Base-by-base conservation (phyloP, 306 rosid species). In the Comarum palustre region DNA sequence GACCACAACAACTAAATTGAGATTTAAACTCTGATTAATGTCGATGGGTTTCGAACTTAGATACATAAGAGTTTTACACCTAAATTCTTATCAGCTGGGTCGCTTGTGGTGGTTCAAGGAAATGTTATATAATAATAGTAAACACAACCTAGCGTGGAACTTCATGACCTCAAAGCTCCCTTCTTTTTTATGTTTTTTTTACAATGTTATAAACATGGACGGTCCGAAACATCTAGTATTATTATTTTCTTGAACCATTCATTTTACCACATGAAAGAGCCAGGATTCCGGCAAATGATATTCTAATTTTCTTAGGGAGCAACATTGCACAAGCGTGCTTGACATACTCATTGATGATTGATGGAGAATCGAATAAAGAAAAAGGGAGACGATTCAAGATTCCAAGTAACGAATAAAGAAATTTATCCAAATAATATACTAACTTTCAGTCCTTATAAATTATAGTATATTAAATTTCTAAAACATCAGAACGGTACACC, bases 61-160 rank as follows among this genome's bases (percentile, higher is more conserved):
- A n/a, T n/a, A n/a, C n/a, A n/a, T n/a, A n/a, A n/a, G n/a, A n/a
- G n/a, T n/a, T n/a, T n/a, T n/a, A n/a, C n/a, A n/a, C n/a, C n/a
- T n/a, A n/a, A n/a, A n/a, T n/a, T n/a, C n/a, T n/a, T n/a, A n/a
- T n/a, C n/a, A n/a, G n/a, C n/a, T n/a, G n/a, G n/a, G n/a, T n/a
- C n/a, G n/a, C n/a, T n/a, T n/a, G n/a, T n/a, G n/a, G n/a, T n/a
- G n/a, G n/a, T n/a, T n/a, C n/a, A n/a, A n/a, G n/a, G n/a, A n/a
- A n/a, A n/a, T n/a, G n/a, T n/a, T n/a, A n/a, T 34, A 16, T 5
- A 4, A 8, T 10, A 31, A 50, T 29, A 31, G 59, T 7, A 50
- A 48, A 69, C 73, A 50, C 73, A 5, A 19, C 61, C 45, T n/a
- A n/a, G n/a, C n/a, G n/a, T 43, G 52, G 15, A n/a, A 67, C 17